Percentiles rank a stretch among this genome's conserved stretches.
Evolutionary conservation across 495 filamentous ascomycete genomes (phyloP).

Genomic region (Bombardia bombarda): DNA sequence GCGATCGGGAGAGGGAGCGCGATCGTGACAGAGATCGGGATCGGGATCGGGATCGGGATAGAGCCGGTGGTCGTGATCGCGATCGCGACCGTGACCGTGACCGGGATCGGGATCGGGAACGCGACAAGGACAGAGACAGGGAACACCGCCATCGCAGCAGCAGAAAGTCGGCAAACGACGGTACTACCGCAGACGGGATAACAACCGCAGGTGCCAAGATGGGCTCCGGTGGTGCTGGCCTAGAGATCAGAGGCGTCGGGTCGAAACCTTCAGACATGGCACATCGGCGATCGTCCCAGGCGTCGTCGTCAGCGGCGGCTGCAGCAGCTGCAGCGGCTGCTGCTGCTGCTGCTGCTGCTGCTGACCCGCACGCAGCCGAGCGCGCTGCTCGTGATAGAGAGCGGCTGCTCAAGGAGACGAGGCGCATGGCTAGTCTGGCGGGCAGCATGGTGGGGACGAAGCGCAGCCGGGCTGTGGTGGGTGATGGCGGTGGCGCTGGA

Average conservation of each 20-base stretch:
- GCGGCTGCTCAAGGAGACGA: constrained; percentile 67
- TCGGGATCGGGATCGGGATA: constrained; percentile 38
- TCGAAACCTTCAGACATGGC: constrained; percentile 11
- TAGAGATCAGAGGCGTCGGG: constrained; percentile 27
- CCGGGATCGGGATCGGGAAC: constrained; percentile 32
- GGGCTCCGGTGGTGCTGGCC: no score
- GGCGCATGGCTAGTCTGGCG: constrained; percentile 54
- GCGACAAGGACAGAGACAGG: constrained; percentile 36
- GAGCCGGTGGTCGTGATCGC: constrained; percentile 39
- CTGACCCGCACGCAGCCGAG: constrained; percentile 66
- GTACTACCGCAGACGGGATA: no score
- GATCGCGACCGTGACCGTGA: constrained; percentile 45
- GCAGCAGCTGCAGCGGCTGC: constrained; percentile 24
- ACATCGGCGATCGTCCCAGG: constrained; percentile 31
- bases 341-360: constrained; percentile 23
- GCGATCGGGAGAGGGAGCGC: constrained; percentile 41
- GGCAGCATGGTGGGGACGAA: constrained; percentile 36
- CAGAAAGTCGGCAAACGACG: constrained; percentile 26
- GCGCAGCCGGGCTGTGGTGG: constrained; percentile 5
- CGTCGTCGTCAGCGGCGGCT: constrained; percentile 22
- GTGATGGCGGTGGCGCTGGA: constrained; percentile 4
- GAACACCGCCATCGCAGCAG: constrained; percentile 41
- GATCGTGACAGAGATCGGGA: constrained; percentile 40
- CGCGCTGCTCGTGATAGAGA: constrained; percentile 71
- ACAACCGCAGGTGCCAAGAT: no score